Evolutionary conservation across 495 filamentous ascomycete genomes (phyloP), one percentile per base, ranked within the genome.

Genomic region (Aspergillus asperescens): DNA sequence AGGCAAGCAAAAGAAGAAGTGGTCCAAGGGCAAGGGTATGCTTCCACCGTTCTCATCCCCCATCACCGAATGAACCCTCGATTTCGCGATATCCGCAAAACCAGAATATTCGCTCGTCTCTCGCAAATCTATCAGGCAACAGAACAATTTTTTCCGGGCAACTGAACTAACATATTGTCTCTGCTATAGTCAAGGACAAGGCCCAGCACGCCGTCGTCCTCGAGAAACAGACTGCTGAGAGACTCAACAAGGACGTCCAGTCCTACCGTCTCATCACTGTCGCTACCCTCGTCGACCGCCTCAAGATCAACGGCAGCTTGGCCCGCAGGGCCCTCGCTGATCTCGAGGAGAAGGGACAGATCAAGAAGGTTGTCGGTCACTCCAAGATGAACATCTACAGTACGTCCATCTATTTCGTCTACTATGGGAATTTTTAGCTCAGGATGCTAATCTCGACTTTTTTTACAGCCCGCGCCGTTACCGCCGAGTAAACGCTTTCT

Each of bases 251-350:
- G 80, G 91, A 96, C 81, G 94, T 99, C 62, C 93, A 97, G 77
- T 95, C 94, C 56, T 99, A 96, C 87, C 90, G 94, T 66, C 90
- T 99, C 76, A 88, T 99, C 81, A 99, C 94, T 65, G 88, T 97
- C 68, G 89, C 94, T 63, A 90, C 87, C 63, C 91, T 99, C 63
- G 94, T 99, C 82, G 94, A 99, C 73, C 82, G 94, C 70, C 84
- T 96, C 73, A 99, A 99, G 90, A 96, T 99, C 83, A 99, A 99
- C 79, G 94, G 94, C 68, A 91, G 87, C 65, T 80, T 99, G 65
- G 94, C 94, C 59, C 84, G 94, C 66, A 76, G 79, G 73, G 90
- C 88, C 72, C 80, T 99, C 53, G 82, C 80, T 66, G 94, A 99
- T 72, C 78, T 99, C 57, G 93, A 99, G 83, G 90, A 90, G 80